A percentile compares a stretch with the other conserved stretches of the same genome.
phyloP scores from a whole-genome alignment of 2,329 filamentous ascomycete species.

The Paecilomyces sp. region DNA sequence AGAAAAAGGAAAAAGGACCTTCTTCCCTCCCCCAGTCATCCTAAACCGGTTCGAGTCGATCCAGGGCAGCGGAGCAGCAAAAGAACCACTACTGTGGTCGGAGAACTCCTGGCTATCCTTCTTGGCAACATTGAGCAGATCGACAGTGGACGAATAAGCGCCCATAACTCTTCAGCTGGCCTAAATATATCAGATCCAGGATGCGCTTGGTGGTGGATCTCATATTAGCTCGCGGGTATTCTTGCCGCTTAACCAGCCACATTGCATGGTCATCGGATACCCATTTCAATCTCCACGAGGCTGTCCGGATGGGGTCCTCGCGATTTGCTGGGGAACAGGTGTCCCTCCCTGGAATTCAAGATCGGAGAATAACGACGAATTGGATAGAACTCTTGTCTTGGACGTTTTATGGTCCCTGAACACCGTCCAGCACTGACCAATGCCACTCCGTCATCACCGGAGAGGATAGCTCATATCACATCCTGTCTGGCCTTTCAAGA shows the following conservation, averaged over 20 bases:
- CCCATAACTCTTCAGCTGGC: neutral
- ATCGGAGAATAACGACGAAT: neutral
- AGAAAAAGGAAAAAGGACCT: neutral
- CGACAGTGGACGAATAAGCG: neutral
- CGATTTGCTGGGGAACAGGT: neutral
- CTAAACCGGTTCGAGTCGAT: neutral
- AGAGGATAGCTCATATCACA: neutral
- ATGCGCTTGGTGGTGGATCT: neutral
- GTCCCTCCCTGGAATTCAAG: neutral
- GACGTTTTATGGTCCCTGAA: neutral
- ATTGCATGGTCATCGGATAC: neutral
- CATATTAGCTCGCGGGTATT: neutral
- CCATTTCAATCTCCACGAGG: neutral
- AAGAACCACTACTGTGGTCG: neutral
- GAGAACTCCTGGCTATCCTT: neutral
- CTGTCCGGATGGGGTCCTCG: neutral
- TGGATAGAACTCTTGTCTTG: neutral
- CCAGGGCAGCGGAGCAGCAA: neutral
- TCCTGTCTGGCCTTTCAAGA: neutral
- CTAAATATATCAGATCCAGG: neutral
- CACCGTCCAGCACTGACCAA: neutral
- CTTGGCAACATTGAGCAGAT: neutral
- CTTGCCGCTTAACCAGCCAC: neutral
- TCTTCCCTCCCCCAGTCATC: neutral
- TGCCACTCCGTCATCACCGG: neutral